Conservation (phyloP, 192 early-diverging fungal genomes). For the Coemansia sp. region DNA sequence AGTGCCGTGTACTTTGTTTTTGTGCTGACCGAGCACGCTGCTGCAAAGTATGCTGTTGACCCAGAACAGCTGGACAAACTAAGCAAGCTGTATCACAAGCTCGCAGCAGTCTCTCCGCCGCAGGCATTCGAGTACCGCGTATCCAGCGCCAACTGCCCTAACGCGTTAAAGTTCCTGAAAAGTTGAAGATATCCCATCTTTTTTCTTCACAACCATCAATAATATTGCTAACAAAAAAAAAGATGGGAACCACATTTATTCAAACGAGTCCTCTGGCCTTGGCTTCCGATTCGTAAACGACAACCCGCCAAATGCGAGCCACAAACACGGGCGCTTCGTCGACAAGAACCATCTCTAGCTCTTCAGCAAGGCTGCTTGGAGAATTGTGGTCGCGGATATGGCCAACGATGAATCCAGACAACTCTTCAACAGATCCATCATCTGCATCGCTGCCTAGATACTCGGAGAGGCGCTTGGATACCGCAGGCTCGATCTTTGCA, state of each 20-base stretch:
- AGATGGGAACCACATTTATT: too few relatives aligned
- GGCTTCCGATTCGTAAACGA: constrained; percentile 22
- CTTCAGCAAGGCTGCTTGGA: constrained; percentile 67
- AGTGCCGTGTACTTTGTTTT: constrained; percentile 31
- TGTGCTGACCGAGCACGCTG: constrained; percentile 29
- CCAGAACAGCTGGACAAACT: constrained; percentile 8
- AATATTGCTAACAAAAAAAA: background rate
- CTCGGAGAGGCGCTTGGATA: constrained; percentile 75
- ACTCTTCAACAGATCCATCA: constrained; percentile 55
- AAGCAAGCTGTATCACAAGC: constrained; percentile 16
- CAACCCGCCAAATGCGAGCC: constrained; percentile 76
- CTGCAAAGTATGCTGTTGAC: constrained; percentile 32
- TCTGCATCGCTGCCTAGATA: constrained; percentile 74
- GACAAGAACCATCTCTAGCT: constrained; percentile 80
- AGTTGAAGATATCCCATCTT: background rate
- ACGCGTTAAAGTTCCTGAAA: constrained; percentile 22
- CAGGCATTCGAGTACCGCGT: constrained; percentile 47
- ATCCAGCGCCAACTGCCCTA: constrained; percentile 25
- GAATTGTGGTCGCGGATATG: constrained; percentile 66
- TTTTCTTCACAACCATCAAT: background rate
- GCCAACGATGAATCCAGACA: constrained; percentile 77
- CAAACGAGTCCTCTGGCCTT: constrained; percentile 12
- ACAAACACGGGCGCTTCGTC: constrained; percentile 88
- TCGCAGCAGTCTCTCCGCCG: constrained; percentile 22
- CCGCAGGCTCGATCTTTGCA: constrained; percentile 72